Base-by-base conservation (phyloP, 352 stramenopile species). In the Phytopythium delawarense region DNA sequence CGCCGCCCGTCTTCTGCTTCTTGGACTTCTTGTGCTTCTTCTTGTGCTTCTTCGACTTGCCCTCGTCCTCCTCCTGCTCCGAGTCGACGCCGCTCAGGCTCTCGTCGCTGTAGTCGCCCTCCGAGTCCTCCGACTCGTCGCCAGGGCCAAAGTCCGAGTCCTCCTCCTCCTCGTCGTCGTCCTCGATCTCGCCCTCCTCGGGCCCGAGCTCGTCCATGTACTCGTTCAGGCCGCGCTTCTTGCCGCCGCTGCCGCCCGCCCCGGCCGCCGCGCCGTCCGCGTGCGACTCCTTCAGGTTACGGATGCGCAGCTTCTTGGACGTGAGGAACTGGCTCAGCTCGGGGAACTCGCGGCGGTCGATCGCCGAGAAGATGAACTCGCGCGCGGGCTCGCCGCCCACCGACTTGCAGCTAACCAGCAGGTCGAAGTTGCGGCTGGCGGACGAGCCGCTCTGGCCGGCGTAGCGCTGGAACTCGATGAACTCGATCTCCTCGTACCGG, bases 401-500 rank as follows among this genome's bases (percentile, higher is more conserved):
- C 7, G 79, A 88, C 67, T 94, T 94, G 69, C 97, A 92, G 59
- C 81, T 96, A 48, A 99, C 89, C 39, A 94, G 82, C 68, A 99
- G 69, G 68, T 99, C 96, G 74, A 99, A 99, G 77, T 98, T 99
- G 28, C 92, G 87, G 52, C 91, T 98, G 5, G 91, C 96, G 1
- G 78, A 89, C 32, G 82, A 88, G 1, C 80, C 81, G 30, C 70
- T 83, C 67, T 98, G 94, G 7, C 94, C 94, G 1, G 93, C 92
- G 70, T 99, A 99, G 11, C 96, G 87, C 76, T 99, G 94, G 72
- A 99, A 99, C 75, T 99, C 96, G 30, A 99, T 96, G 69, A 90
- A 98, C 69, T 98, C 92, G 53, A 99, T 96, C 78, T 99, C 97
- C 66, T 99, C 97, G 79, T 99, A 99, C 60, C 93, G 91, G 75